Conservation (phyloP, 805 yeast species). For the Sugiyamaella boreocaroliniensis region DNA sequence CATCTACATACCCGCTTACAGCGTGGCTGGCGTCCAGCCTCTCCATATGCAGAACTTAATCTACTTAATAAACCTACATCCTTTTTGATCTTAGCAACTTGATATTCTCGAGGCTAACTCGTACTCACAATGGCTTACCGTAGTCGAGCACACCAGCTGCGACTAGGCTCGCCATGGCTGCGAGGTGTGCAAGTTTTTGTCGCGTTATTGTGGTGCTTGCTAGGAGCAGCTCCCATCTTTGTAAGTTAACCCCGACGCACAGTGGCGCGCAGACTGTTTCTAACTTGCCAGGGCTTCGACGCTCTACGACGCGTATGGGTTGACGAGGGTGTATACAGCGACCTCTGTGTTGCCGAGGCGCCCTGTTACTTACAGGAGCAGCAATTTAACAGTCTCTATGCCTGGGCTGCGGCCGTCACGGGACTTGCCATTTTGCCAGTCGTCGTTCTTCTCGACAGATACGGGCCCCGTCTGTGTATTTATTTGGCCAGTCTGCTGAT, state of each 20-base stretch:
- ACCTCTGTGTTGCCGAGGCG: slow-evolving; percentile 44
- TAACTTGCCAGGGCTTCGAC: slow-evolving; percentile 65
- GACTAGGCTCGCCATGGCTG: background rate
- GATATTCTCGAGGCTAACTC: background rate
- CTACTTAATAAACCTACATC: background rate
- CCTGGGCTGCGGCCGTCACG: slow-evolving; percentile 80
- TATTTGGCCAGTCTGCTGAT: slow-evolving; percentile 56
- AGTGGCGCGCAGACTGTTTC: background rate
- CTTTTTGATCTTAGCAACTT: background rate
- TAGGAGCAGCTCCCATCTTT: slow-evolving; percentile 84
- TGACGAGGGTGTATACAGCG: slow-evolving; percentile 66
- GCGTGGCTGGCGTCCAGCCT: background rate
- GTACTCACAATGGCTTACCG: background rate
- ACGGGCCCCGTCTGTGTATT: slow-evolving; percentile 78
- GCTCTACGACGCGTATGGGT: slow-evolving; percentile 82
- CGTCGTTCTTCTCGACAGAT: slow-evolving; percentile 68
- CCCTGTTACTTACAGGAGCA: slow-evolving; percentile 52
- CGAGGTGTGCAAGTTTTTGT: slow-evolving; percentile 49
- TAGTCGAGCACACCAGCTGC: background rate
- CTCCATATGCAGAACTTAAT: background rate
- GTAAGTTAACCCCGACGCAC: background rate
- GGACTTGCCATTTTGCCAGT: slow-evolving; percentile 78
- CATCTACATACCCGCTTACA: background rate
- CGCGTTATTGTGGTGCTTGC: slow-evolving; percentile 79
- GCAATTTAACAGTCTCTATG: slow-evolving; percentile 73